Percentiles rank a stretch among this genome's conserved stretches.
These are phyloP conservation scores for Cladosporium sp. DNA, from an alignment of 2,329 filamentous ascomycete species.

Conservation along the genomic window DNA sequence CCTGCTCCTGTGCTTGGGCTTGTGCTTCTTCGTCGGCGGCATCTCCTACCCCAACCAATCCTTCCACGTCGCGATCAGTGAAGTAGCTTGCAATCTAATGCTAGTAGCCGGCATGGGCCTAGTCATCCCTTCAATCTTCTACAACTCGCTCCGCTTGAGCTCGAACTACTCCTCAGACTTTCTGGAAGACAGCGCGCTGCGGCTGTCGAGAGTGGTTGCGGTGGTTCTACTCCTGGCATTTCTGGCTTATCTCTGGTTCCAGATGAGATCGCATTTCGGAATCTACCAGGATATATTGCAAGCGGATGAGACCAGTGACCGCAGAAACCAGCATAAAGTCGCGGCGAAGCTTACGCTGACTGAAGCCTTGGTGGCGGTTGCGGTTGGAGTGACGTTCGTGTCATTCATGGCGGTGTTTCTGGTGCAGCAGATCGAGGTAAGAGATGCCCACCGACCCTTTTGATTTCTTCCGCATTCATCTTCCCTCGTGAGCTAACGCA, in stretches of 20 bases:
- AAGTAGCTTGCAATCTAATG: constrained; percentile 74
- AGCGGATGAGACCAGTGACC: constrained; percentile 64
- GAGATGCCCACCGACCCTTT: not conserved
- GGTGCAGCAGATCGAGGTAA: constrained; percentile 66
- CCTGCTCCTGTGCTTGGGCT: constrained; percentile 75
- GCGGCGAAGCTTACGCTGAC: constrained; percentile 73
- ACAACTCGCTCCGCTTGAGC: constrained; percentile 40
- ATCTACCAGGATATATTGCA: constrained; percentile 76
- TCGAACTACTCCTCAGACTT: constrained; percentile 14
- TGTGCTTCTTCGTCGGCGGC: constrained; percentile 79
- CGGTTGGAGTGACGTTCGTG: constrained; percentile 66
- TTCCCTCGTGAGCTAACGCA: constrained; percentile 26
- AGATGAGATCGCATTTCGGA: constrained; percentile 72
- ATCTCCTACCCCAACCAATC: constrained; percentile 65
- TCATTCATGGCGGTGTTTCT: constrained; percentile 74
- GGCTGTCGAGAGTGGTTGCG: constrained; percentile 69
- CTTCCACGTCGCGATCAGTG: constrained; percentile 75
- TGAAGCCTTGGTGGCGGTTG: constrained; percentile 68
- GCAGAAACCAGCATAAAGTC: constrained; percentile 58
- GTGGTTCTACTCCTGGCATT: constrained; percentile 73
- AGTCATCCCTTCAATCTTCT: constrained; percentile 56
- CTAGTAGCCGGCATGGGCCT: constrained; percentile 67
- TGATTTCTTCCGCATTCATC: no score
- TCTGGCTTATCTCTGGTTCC: constrained; percentile 64
- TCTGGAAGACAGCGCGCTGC: constrained; percentile 56